Conservation (phyloP, 495 filamentous ascomycete species). For the Penicillium salamii region DNA sequence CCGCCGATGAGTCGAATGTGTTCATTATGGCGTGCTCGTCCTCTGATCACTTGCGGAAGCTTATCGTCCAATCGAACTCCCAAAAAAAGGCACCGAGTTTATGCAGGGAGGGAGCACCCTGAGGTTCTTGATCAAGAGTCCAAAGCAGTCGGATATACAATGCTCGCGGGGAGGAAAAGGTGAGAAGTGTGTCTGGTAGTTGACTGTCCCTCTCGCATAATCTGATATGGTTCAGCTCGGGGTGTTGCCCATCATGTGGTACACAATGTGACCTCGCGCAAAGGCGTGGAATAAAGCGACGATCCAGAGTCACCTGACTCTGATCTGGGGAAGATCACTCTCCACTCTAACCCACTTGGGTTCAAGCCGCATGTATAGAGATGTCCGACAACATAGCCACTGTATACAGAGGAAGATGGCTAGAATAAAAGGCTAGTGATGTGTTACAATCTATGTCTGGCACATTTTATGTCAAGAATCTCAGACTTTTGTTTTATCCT, state of each 20-base stretch:
- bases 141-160: background rate
- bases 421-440: no score
- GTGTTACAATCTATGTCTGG: no score
- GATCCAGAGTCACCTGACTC: slow-evolving; percentile 2
- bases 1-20: slow-evolving; percentile 29
- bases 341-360: slow-evolving; percentile 11
- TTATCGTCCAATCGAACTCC: slow-evolving; percentile 13
- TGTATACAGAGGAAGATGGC: no score
- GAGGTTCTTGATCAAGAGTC: background rate
- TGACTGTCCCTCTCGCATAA: background rate
- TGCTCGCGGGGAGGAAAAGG: background rate
- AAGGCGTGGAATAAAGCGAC: background rate
- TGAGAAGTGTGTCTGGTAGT: background rate
- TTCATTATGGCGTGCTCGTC: slow-evolving; percentile 43
- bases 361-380: no score
- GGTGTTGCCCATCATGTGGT: slow-evolving; percentile 16
- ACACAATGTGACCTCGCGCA: slow-evolving; percentile 5
- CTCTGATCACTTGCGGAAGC: slow-evolving; percentile 13
- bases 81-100: background rate
- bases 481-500: no score
- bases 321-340: slow-evolving; percentile 19
- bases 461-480: no score
- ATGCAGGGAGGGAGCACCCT: slow-evolving; percentile 14
- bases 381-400: no score
- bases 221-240: background rate